Base-by-base conservation (phyloP, 257 asterid genomes). In the Plectranthus barbatus region DNA sequence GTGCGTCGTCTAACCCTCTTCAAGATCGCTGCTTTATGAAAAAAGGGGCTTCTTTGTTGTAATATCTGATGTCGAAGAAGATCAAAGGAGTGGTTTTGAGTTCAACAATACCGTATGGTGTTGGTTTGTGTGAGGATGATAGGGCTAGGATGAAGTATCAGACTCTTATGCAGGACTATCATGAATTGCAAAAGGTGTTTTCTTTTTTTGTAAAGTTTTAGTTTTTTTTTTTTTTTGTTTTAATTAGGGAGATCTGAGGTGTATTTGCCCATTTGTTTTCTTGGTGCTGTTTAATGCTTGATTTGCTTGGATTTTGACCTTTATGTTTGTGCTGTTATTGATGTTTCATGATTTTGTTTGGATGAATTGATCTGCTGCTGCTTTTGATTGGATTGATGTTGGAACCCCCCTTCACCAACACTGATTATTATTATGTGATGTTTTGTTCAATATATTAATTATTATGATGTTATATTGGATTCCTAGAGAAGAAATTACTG, bases 141-240 rank as follows among this genome's bases (percentile, higher is more conserved):
- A 86, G 64, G 77, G 61, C 73, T 39, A 78, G 82, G 69, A 57
- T 69, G 31, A 90, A 77, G 79, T 81, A 83, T 69, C 87, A 70
- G 74, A 62, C 76, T 39, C 91, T 90, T 56, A 64, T 79, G 66
- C 95, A 83, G 56, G 97, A 86, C 60, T 90, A 62, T 73, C 81
- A 65, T n/a, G 95, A 83, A 45, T 73, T 90, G 74, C 80, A 79
- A 20, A 73, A 73, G 91, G 97, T 90, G 56, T 12, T 45, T 3
- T 20, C 31, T 33, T 56, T 15, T 51, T 20, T 13, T 37, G 26
- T 68, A 12, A 44, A 55, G 47, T 56, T 45, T 50, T 45, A 36
- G 24, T 54, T 21, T 12, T 54, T 14, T 21, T 55, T 66, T 62
- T 1, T 6, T 44, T 40, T 7, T 17, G 8, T 51, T 59, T 44